A percentile compares a stretch with the other conserved stretches of the same genome.
Evolutionary conservation across 2,329 filamentous ascomycete genomes (phyloP).

Genomic region (Chrysosporium keratinophilum): DNA sequence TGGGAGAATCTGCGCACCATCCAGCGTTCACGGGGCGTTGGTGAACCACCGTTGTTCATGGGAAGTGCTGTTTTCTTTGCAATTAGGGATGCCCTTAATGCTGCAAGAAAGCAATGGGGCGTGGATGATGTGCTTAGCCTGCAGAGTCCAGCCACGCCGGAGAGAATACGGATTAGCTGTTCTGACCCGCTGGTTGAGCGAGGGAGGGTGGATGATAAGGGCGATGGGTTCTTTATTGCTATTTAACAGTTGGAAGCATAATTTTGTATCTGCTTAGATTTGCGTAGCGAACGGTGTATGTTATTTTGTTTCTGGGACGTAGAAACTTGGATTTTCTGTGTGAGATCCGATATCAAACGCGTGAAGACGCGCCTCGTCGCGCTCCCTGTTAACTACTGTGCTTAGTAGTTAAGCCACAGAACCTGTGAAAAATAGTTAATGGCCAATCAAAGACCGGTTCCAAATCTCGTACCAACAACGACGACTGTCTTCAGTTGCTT

Average conservation of each 20-base stretch:
- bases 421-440: too few relatives aligned
- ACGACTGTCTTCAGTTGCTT: too few relatives aligned
- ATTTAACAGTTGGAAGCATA: conserved; percentile 22
- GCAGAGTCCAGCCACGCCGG: conserved; percentile 43
- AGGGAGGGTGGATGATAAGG: conserved; percentile 44
- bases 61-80: conserved; percentile 46
- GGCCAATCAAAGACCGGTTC: too few relatives aligned
- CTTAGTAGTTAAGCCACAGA: too few relatives aligned
- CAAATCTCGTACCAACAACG: too few relatives aligned
- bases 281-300: not conserved
- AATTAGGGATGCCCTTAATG: conserved; percentile 44
- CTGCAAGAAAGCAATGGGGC: conserved; percentile 41
- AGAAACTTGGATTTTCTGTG: too few relatives aligned
- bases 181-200: conserved; percentile 39
- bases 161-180: conserved; percentile 40
- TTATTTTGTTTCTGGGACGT: not conserved
- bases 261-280: too few relatives aligned
- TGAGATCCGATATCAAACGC: too few relatives aligned
- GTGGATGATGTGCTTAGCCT: conserved; percentile 36
- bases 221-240: conserved; percentile 41
- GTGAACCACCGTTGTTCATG: conserved; percentile 54
- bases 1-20: conserved; percentile 46
- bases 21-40: conserved; percentile 45
- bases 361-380: too few relatives aligned
- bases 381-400: too few relatives aligned